Evolutionary conservation across 306 rosid species (phyloP).

Genomic region (Trichosanthes cucumerina): DNA sequence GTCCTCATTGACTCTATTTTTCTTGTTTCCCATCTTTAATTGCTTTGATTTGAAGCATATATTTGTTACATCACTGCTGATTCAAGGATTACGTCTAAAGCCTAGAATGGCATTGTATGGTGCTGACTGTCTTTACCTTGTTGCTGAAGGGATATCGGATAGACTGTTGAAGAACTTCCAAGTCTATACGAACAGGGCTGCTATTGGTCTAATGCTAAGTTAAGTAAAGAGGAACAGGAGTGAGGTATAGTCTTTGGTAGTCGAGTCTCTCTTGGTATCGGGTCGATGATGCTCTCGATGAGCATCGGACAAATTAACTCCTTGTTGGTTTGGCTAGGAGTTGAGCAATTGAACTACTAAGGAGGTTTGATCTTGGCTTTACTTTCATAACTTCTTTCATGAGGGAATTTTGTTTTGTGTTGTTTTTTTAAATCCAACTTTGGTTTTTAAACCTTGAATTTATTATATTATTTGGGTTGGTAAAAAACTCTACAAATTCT

Average conservation of each 20-base stretch:
- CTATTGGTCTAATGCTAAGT: background rate
- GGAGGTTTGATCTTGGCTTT: background rate
- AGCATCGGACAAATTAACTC: background rate
- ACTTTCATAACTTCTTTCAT: background rate
- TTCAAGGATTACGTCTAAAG: background rate
- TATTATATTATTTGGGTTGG: background rate
- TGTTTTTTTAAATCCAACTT: no score
- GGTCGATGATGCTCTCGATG: background rate
- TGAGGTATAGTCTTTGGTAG: no score
- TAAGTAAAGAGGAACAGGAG: background rate
- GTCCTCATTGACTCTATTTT: background rate
- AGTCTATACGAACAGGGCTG: background rate
- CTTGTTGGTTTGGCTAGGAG: background rate
- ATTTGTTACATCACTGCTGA: background rate
- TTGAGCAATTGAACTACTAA: background rate
- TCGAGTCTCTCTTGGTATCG: background rate
- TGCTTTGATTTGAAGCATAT: background rate
- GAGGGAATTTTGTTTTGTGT: background rate
- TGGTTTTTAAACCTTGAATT: no score
- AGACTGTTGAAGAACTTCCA: background rate
- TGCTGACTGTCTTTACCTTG: background rate
- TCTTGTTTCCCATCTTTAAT: constrained; percentile 1
- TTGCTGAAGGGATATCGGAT: background rate
- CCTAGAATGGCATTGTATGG: background rate
- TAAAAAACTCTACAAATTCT: background rate